Evolutionary conservation across 129 eudicot species (phyloP).

Genomic region (Chrysanthemum lavandulifolium): DNA sequence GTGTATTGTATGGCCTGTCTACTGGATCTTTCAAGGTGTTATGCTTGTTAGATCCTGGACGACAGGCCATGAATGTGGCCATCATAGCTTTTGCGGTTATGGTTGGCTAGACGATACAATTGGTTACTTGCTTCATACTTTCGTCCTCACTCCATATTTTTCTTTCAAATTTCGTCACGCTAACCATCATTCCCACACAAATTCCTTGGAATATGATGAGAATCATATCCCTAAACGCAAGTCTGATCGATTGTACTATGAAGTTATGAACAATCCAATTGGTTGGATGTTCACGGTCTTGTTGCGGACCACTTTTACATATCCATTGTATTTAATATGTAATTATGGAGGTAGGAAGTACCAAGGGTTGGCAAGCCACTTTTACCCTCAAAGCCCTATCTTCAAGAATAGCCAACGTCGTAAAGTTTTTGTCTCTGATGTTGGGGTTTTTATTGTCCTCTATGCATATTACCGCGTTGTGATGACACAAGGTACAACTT

Average conservation of each 20-base stretch:
- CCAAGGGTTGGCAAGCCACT: too few relatives aligned
- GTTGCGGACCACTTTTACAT: too few relatives aligned
- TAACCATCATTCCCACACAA: slow-evolving; percentile 35
- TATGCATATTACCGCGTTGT: too few relatives aligned
- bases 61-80: slow-evolving; percentile 29
- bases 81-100: slow-evolving; percentile 25
- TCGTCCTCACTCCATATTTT: slow-evolving; percentile 27
- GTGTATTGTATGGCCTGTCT: too few relatives aligned
- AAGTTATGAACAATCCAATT: slow-evolving; percentile 4
- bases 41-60: slow-evolving; percentile 21
- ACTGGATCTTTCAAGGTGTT: slow-evolving; percentile 23
- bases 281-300: too few relatives aligned
- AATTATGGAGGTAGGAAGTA: too few relatives aligned
- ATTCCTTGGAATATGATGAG: slow-evolving; percentile 28
- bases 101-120: slow-evolving; percentile 29
- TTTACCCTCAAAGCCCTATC: too few relatives aligned
- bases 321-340: too few relatives aligned
- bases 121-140: slow-evolving; percentile 30
- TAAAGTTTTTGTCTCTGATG: too few relatives aligned
- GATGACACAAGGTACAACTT: too few relatives aligned
- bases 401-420: too few relatives aligned
- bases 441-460: too few relatives aligned
- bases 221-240: slow-evolving; percentile 31
- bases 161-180: slow-evolving; percentile 31
- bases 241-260: neutral